Conservation (phyloP, 257 asterid species). For the Anisodus tanguticus region DNA sequence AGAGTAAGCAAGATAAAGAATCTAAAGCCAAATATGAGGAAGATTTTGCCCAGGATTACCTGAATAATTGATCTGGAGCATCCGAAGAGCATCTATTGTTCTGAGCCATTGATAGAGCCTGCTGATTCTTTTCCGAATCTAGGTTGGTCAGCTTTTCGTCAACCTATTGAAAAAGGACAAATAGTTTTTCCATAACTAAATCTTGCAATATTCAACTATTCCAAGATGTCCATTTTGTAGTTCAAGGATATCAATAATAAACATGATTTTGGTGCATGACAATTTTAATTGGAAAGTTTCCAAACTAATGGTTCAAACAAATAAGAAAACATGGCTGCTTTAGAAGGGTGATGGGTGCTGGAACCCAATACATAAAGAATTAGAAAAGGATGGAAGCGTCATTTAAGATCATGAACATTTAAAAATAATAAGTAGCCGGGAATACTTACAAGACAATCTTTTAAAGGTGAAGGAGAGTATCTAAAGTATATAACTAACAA, state of each 20-base stretch:
- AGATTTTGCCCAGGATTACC: conserved; percentile 47
- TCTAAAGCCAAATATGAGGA: conserved; percentile 30
- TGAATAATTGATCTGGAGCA: conserved; percentile 85
- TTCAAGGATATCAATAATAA: conserved; percentile 10
- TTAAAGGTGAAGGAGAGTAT: too few species aligned
- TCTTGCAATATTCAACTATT: not conserved
- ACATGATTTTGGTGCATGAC: not conserved
- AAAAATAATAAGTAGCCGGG: too few species aligned
- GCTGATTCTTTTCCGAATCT: conserved; percentile 94
- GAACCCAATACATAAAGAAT: too few species aligned
- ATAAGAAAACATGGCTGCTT: not conserved
- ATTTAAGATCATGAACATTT: too few species aligned
- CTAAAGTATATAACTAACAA: too few species aligned
- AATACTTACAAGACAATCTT: too few species aligned
- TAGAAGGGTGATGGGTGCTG: not conserved
- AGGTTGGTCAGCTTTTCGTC: conserved; percentile 79
- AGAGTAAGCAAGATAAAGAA: conserved; percentile 39
- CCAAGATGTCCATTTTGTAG: conserved; percentile 23
- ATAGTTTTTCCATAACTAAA: not conserved
- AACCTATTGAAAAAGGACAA: conserved; percentile 54
- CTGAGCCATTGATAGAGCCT: conserved; percentile 88
- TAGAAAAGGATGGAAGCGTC: too few species aligned
- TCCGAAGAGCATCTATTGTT: conserved; percentile 61
- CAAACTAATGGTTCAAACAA: not conserved
- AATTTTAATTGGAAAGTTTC: not conserved